Percentiles rank a stretch among this genome's conserved stretches.
These are phyloP conservation scores for Vigna reflexopilosa DNA, from an alignment of 306 rosid genomes.

Conservation along the genomic window DNA sequence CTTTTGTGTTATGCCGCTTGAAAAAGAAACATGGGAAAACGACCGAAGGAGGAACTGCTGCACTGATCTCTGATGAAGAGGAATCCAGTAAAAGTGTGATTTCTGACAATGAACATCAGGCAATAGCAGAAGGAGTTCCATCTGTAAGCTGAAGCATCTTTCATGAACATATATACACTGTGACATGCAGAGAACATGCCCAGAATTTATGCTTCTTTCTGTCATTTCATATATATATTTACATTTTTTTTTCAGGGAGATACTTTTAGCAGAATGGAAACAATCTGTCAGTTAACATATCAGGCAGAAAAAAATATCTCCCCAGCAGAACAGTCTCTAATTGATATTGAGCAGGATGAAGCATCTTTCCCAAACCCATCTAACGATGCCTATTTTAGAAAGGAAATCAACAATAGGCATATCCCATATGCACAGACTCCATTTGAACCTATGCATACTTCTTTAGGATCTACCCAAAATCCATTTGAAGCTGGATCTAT, in stretches of 20 bases:
- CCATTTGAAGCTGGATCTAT: too few relatives aligned
- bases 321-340: constrained; percentile 2
- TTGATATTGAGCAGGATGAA: constrained; percentile 1
- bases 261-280: neutral
- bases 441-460: too few relatives aligned
- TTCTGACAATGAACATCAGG: constrained; percentile 39
- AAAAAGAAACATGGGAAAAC: constrained; percentile 47
- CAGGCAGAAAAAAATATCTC: neutral
- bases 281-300: neutral
- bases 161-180: neutral
- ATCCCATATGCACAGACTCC: too few relatives aligned
- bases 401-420: neutral
- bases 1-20: constrained; percentile 60
- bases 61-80: constrained; percentile 39
- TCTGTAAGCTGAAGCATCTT: constrained; percentile 53
- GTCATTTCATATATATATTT: neutral
- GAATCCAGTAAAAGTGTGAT: constrained; percentile 39
- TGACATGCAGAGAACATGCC: constrained; percentile 6
- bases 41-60: constrained; percentile 23
- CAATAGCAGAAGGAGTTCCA: neutral
- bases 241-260: constrained; percentile 38
- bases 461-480: too few relatives aligned
- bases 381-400: neutral
- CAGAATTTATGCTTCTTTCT: constrained; percentile 12
- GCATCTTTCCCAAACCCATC: neutral